Evolutionary conservation across 2,329 filamentous ascomycete genomes (phyloP).

Genomic region (Clonostachys rosea): DNA sequence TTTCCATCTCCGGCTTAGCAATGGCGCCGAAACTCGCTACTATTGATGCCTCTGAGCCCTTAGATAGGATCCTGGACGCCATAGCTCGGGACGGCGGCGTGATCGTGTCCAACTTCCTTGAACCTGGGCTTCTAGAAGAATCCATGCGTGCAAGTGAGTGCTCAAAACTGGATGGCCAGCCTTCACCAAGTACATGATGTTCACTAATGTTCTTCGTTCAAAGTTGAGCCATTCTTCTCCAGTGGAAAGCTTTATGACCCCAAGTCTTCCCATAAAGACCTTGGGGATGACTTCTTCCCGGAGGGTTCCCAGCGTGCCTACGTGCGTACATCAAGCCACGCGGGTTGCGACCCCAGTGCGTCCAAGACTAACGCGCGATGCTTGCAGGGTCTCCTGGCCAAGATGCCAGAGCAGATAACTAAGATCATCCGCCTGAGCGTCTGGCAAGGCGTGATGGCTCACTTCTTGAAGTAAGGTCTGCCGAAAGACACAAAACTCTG

Average conservation of each 20-base stretch:
- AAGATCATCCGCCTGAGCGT: neutral
- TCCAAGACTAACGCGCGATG: no score
- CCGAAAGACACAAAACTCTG: no score
- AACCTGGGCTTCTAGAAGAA: neutral
- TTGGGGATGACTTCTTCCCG: neutral
- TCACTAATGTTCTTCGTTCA: no score
- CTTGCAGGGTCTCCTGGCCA: neutral
- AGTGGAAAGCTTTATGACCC: no score
- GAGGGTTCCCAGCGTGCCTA: neutral
- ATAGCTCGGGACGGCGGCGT: constrained; percentile 1
- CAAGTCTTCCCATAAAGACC: neutral
- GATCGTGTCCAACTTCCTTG: constrained; percentile 1
- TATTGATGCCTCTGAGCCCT: constrained; percentile 1
- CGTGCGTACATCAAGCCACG: neutral
- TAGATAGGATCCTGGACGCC: neutral
- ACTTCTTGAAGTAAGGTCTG: neutral
- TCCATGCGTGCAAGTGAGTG: neutral
- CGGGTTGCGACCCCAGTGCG: neutral
- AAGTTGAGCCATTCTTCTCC: no score
- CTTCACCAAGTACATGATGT: neutral
- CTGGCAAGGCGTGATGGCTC: neutral
- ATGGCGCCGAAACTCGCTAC: neutral
- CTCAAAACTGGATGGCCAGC: neutral
- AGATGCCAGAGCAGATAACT: neutral
- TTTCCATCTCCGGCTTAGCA: no score